These are phyloP conservation scores for Phytophthora hibernalis DNA, from an alignment of 352 stramenopile genomes.

Conservation along the genomic window DNA sequence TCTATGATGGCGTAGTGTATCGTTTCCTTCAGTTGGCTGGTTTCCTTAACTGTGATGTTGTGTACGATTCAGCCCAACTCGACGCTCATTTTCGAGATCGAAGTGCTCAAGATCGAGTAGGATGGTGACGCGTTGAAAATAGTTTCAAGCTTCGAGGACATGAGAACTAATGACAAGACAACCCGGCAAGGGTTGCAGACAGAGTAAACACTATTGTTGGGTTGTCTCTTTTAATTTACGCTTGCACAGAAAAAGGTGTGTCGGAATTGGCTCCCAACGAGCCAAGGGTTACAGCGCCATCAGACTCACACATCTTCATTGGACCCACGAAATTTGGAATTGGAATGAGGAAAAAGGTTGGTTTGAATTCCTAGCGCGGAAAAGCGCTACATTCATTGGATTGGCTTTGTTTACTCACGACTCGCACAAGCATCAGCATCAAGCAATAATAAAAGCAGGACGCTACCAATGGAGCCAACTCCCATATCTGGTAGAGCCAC, in stretches of 20 bases:
- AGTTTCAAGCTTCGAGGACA: slow-evolving; percentile 4
- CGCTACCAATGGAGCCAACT: background rate
- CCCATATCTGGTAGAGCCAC: background rate
- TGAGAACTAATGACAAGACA: slow-evolving; percentile 10
- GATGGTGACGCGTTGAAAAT: slow-evolving; percentile 2
- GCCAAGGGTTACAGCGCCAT: too few relatives aligned
- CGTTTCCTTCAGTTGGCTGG: slow-evolving; percentile 1
- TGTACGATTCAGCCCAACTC: slow-evolving; percentile 93
- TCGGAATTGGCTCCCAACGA: too few relatives aligned
- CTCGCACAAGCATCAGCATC: slow-evolving; percentile 2
- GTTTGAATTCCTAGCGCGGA: slow-evolving; percentile 1
- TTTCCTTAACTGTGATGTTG: slow-evolving; percentile 47
- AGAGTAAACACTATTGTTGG: background rate
- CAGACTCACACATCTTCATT: too few relatives aligned
- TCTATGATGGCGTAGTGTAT: background rate
- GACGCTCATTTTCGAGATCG: slow-evolving; percentile 93
- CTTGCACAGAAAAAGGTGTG: background rate
- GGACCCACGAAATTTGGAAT: too few relatives aligned
- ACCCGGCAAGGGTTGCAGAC: background rate
- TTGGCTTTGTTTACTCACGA: slow-evolving; percentile 18
- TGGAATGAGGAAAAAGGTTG: too few relatives aligned
- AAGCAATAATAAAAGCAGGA: slow-evolving; percentile 3
- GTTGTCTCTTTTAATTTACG: background rate
- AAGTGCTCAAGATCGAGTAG: slow-evolving; percentile 87
- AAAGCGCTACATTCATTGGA: slow-evolving; percentile 16